Evolutionary conservation across 2,329 filamentous ascomycete species (phyloP), one percentile per base, ranked within the genome.

Genomic region (Thielaviopsis musarum): DNA sequence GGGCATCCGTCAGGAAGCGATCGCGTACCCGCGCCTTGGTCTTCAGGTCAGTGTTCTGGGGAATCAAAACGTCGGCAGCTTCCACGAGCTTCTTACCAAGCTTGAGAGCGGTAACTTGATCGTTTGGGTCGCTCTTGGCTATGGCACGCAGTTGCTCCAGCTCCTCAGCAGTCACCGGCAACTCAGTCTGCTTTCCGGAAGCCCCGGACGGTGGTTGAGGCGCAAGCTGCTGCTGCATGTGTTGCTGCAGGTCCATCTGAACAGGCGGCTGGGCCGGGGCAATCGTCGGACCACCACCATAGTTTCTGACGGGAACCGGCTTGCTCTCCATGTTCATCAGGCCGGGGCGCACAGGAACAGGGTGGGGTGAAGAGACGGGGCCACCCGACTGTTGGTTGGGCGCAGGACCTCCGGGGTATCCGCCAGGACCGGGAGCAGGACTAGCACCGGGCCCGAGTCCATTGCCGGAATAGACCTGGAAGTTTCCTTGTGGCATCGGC

Each of bases 71-170:
- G 13, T 84, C 83, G 0, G 89, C 82, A 1, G 91, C 93, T 72
- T 96, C 90, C 1, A 95, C 83, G 5, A 96, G 75, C 65, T 86
- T 88, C 72, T 91, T 91, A 0, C 88, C 90, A 19, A 95, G 76
- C 10, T 76, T 74, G 59, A 98, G 74, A 15, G 87, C 85, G 2
- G 82, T 78, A 54, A 79, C 79, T 63, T 86, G 80, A 64, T 96
- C 89, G 30, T 77, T 77, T 0, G 90, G 82, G 62, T 90, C 87
- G 26, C 75, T 75, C 68, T 86, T 87, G 63, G 87, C 83, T 6
- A 75, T 73, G 65, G 81, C 80, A 34, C 88, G 83, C 9, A 97
- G 73, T 22, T 78, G 77, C 65, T 94, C 87, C 7, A 98, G 75
- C 68, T 95, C 88, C 52, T 87, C 81, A 2, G 79, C 73, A 0